phyloP scores from a whole-genome alignment of 2,329 filamentous ascomycete species.

The Beauveria medogensis region DNA sequence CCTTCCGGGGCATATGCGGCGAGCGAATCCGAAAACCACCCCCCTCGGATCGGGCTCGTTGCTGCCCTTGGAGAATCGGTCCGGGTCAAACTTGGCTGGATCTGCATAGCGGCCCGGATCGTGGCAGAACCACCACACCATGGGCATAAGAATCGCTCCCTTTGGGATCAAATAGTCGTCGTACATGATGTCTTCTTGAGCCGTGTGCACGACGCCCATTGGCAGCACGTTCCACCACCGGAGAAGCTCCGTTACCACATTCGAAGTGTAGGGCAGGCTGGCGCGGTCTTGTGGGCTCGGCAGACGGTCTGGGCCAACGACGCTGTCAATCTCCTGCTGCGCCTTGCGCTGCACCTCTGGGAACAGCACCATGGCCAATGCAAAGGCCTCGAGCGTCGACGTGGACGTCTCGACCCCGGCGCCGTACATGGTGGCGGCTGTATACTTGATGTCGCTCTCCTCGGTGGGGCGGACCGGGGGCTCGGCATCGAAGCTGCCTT shows the following conservation, averaged over 20 bases:
- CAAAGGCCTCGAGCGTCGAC: constrained; percentile 12
- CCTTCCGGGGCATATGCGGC: constrained; percentile 27
- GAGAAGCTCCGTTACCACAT: constrained; percentile 22
- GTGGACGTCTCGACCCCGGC: constrained; percentile 10
- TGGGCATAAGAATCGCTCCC: constrained; percentile 18
- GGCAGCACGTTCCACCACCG: constrained; percentile 26
- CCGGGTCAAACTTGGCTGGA: constrained; percentile 25
- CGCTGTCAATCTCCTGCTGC: constrained; percentile 19
- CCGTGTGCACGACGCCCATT: constrained; percentile 30
- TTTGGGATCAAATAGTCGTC: constrained; percentile 21
- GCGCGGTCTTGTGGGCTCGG: constrained; percentile 19
- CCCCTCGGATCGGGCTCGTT: constrained; percentile 22
- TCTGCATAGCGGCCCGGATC: constrained; percentile 57
- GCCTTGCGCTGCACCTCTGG: constrained; percentile 18
- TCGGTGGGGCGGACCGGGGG: constrained; percentile 2
- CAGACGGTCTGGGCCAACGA: constrained; percentile 21
- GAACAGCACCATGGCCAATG: constrained; percentile 18
- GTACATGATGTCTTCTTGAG: constrained; percentile 21
- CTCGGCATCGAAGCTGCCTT: neutral
- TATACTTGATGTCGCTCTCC: constrained; percentile 12
- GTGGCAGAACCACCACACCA: constrained; percentile 40
- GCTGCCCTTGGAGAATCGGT: constrained; percentile 21
- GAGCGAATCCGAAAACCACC: constrained; percentile 28
- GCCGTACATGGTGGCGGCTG: constrained; percentile 15
- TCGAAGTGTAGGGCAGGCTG: constrained; percentile 21